Conservation (phyloP, 2,329 filamentous ascomycete species). For the Neocatenulostroma microsporum region DNA sequence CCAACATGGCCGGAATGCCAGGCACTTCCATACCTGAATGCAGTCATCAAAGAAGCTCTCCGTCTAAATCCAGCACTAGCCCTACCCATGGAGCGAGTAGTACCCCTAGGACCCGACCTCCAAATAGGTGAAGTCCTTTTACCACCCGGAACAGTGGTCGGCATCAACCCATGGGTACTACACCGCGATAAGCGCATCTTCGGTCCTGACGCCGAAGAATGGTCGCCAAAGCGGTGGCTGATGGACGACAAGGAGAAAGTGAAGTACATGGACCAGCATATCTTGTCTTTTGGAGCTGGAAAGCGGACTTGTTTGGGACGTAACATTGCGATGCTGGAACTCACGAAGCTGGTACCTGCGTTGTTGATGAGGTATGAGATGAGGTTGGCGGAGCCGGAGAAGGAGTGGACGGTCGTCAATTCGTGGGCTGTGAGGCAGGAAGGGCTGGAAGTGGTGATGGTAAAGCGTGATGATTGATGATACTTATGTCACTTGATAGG, state of each 20-base stretch:
- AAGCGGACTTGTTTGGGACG: conserved; percentile 29
- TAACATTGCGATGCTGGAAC: conserved; percentile 26
- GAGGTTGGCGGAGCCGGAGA: conserved; percentile 17
- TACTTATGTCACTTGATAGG: no score
- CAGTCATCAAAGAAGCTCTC: conserved; percentile 21
- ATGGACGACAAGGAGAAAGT: conserved; percentile 15
- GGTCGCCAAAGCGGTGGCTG: conserved; percentile 42
- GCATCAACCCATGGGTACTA: conserved; percentile 39
- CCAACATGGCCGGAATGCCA: conserved; percentile 18
- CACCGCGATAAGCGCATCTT: conserved; percentile 36
- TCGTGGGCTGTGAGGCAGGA: conserved; percentile 19
- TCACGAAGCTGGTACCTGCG: conserved; percentile 25
- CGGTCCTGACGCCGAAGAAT: conserved; percentile 25
- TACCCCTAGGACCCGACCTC: conserved; percentile 12
- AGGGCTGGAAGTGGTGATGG: conserved; percentile 9
- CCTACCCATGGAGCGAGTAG: conserved; percentile 18
- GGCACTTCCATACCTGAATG: conserved; percentile 18
- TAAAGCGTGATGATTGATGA: no score
- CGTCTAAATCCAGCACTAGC: conserved; percentile 19
- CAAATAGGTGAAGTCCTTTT: conserved; percentile 20
- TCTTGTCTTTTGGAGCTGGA: conserved; percentile 28
- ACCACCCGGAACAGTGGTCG: conserved; percentile 35
- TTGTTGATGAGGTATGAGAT: conserved; percentile 21
- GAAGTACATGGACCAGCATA: conserved; percentile 15
- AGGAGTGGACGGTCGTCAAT: conserved; percentile 16